A percentile compares a stretch with the other conserved stretches of the same genome.
These are phyloP conservation scores for Pseudogymnoascus sp. DNA, from an alignment of 2,329 filamentous ascomycete species.

Conservation along the genomic window DNA sequence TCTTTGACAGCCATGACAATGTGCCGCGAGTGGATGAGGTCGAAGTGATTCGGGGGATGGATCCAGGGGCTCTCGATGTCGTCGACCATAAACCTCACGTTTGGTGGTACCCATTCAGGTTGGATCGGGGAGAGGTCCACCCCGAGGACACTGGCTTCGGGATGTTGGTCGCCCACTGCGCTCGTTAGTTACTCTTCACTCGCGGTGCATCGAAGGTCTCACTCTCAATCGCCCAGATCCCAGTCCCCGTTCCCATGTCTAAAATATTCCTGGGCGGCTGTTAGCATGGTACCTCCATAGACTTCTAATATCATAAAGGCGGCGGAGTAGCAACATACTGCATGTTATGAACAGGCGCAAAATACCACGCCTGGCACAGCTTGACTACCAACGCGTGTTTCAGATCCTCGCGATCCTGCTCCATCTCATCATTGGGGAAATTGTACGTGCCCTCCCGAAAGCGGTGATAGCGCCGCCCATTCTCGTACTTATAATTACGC, in stretches of 20 bases:
- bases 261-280: slow-evolving; percentile 37
- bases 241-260: slow-evolving; percentile 53
- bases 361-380: slow-evolving; percentile 29
- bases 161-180: slow-evolving; percentile 17
- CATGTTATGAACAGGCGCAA: slow-evolving; percentile 34
- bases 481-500: slow-evolving; percentile 46
- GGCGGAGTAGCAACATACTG: slow-evolving; percentile 45
- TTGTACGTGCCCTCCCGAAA: slow-evolving; percentile 49
- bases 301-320: slow-evolving; percentile 25
- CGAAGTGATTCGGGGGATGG: slow-evolving; percentile 47
- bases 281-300: background rate
- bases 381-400: slow-evolving; percentile 38
- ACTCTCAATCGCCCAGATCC: slow-evolving; percentile 53
- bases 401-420: slow-evolving; percentile 53
- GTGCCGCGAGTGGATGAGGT: slow-evolving; percentile 54
- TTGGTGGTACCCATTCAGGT: slow-evolving; percentile 43
- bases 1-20: slow-evolving; percentile 50
- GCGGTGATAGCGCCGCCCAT: slow-evolving; percentile 52
- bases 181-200: background rate
- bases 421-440: slow-evolving; percentile 53
- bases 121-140: slow-evolving; percentile 36
- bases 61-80: slow-evolving; percentile 52
- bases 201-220: slow-evolving; percentile 11
- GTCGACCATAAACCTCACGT: slow-evolving; percentile 49
- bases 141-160: slow-evolving; percentile 24